phyloP scores from a whole-genome alignment of 805 yeast species.

The Kluyveromyces starmeri region DNA sequence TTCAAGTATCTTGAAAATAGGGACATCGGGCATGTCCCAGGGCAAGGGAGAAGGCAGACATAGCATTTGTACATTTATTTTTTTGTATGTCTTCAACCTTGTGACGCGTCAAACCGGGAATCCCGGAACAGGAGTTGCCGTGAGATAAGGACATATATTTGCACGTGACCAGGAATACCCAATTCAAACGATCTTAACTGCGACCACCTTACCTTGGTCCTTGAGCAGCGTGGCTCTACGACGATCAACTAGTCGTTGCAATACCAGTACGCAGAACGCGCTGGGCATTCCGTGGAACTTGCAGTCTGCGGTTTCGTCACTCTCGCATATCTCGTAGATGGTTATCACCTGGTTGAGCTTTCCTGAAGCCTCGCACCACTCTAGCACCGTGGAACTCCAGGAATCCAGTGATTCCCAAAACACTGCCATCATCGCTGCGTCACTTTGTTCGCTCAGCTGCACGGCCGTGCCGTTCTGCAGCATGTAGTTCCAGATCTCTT shows the following conservation, averaged over 20 bases:
- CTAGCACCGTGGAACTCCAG: constrained; percentile 56
- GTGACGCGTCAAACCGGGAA: no score
- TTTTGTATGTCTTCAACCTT: no score
- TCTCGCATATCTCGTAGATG: constrained; percentile 65
- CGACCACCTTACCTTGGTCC: constrained; percentile 61
- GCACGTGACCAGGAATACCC: no score
- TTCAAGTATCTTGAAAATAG: no score
- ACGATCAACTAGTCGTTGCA: constrained; percentile 51
- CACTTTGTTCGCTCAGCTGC: constrained; percentile 35
- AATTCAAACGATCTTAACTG: constrained; percentile 59
- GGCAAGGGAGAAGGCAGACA: no score
- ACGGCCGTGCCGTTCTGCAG: constrained; percentile 47
- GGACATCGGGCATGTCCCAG: no score
- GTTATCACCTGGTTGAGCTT: constrained; percentile 73
- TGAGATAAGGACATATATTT: no score
- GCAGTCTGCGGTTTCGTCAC: constrained; percentile 47
- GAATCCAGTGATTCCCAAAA: constrained; percentile 63
- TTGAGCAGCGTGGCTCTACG: constrained; percentile 68
- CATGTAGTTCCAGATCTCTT: constrained; percentile 50
- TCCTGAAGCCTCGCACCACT: constrained; percentile 71
- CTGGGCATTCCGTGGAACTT: constrained; percentile 59
- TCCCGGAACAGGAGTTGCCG: no score
- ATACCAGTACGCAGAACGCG: constrained; percentile 41
- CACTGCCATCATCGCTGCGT: constrained; percentile 25
- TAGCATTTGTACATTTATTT: no score